Conservation (phyloP, 257 asterid species). For the Coffea eugenioides region DNA sequence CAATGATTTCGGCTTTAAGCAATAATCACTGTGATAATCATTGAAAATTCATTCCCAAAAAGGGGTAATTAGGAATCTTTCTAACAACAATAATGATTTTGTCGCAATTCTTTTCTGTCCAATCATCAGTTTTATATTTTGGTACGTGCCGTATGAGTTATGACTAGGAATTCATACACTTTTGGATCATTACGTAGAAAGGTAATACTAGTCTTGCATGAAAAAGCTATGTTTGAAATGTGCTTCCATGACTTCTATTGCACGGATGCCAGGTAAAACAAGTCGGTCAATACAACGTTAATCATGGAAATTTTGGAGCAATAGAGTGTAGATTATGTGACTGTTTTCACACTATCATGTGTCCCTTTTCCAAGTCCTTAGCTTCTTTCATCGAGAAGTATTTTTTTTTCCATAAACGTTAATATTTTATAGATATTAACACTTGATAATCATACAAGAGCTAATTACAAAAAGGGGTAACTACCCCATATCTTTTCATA, state of each 20-base stretch:
- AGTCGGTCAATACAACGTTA: no score
- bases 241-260: background rate
- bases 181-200: background rate
- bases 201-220: background rate
- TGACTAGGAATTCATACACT: background rate
- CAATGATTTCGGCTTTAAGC: constrained; percentile 3
- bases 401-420: no score
- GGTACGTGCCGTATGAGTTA: background rate
- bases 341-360: no score
- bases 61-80: background rate
- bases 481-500: no score
- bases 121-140: background rate
- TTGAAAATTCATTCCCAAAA: background rate
- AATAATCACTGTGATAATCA: background rate
- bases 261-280: no score
- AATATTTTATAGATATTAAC: no score
- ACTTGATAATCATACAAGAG: no score
- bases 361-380: no score
- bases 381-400: no score
- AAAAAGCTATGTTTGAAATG: background rate
- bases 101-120: background rate
- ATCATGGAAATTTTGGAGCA: no score
- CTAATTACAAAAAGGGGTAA: no score
- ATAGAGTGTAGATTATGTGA: no score
- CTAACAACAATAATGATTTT: background rate